Base-by-base conservation (phyloP, 2,329 filamentous ascomycete genomes). In the Chalaropsis ovoidea region DNA sequence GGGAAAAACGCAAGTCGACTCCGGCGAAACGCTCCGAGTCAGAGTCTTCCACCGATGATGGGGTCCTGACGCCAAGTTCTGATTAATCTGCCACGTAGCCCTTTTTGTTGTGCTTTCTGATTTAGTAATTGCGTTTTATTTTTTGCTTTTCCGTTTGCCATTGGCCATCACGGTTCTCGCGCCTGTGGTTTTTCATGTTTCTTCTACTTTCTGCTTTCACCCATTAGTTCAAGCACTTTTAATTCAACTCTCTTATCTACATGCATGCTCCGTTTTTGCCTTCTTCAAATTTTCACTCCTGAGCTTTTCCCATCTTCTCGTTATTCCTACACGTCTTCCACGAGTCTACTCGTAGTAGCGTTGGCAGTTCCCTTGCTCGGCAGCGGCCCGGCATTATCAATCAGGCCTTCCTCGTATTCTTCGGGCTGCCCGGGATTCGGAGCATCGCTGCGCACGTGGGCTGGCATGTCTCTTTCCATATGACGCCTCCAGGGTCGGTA, bases 401-500 rank as follows among this genome's bases (percentile, higher is more conserved):
- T 62, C 10, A 66, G 42, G 8, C 43, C 52, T 17, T 47, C 63
- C 41, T 69, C 68, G 17, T 19, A 64, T 5, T 61, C 52, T 31
- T 65, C 62, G 1, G 43, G 22, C 39, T 43, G 24, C 6, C 10
- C 41, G 39, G 58, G 47, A 49, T 27, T 39, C 11, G 42, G 27
- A 11, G 35, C 58, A 11, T 58, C 66, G 24, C 60, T 62, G 10
- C 66, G 45, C 19, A 65, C 47, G 56, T 67, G 61, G 22, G 54
- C 63, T 15, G 70, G 71, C 61, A 70, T 71, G 47, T 79, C 77
- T 69, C 62, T 64, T 61, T 67, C 66, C 22, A 81, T 75, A 8
- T 77, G 74, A 54, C 76, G 73, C 35, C 90, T 81, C 92, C 93
- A 96, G 0, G 89, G 89, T 69, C 81, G 82, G 73, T 96, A 96